Base-by-base conservation (phyloP, 768 basidiomycete genomes). In the Coprinellus micaceus region DNA sequence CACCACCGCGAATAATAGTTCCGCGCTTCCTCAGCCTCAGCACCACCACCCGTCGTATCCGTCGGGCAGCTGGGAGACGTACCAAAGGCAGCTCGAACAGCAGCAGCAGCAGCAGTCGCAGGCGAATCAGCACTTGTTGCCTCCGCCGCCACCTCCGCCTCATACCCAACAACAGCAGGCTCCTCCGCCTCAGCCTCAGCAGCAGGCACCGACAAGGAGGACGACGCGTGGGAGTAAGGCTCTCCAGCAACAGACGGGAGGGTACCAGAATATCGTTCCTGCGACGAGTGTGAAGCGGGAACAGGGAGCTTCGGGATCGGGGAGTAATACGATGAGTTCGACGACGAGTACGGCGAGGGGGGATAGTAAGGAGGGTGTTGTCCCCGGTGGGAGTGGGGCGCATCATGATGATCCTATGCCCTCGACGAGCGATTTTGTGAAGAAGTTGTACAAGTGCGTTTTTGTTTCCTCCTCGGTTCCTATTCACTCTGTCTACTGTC, bases 381-480 rank as follows among this genome's bases (percentile, higher is more conserved):
- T n/a, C n/a, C n/a, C 43, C 44, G 52, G 55, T 37, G 24, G 54
- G 43, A 55, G 48, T 9, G 24, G n/a, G 43, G 33, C 61, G 0
- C 56, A 65, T 12, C 60, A 67, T 24, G 90, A 91, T 57, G 90
- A 91, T 65, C 76, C 78, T 55, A 88, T 91, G 89, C 87, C 91
- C 1, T 83, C 88, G n/a, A 89, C 94, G 29, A 87, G 85, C 63
- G 93, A 95, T 72, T 96, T 96, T 68, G 93, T 95, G 61, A 94
- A 94, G 77, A 95, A 94, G 69, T 74, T 96, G 9, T 94, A 89
- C 88, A 91, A 89, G 93, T 94, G 43, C 58, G 81, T 69, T 28
- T 33, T 25, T 37, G 28, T 47, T 50, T 49, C 41, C 24, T 44
- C 29, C 53, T 30, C 50, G 6, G 33, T 7, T n/a, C 40, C n/a